These are phyloP conservation scores for Ilex asprella DNA, from an alignment of 257 asterid species.

Conservation along the genomic window DNA sequence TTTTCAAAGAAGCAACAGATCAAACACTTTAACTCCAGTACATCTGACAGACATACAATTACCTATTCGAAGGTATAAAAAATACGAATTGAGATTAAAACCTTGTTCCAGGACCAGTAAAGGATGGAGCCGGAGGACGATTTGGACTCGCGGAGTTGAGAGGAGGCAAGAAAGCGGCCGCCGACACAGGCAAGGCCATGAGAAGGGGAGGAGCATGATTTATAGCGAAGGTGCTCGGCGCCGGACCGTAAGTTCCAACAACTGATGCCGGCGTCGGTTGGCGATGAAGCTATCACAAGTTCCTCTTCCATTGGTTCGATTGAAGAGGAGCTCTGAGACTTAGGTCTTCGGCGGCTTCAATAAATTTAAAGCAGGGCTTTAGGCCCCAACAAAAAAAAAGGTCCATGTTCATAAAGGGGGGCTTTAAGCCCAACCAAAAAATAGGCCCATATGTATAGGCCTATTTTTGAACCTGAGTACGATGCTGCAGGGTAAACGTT, in stretches of 20 bases:
- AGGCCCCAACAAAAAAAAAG: no score
- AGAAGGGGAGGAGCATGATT: conserved; percentile 65
- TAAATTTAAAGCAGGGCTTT: no score
- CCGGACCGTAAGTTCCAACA: conserved; percentile 90
- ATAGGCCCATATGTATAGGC: no score
- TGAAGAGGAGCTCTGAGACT: no score
- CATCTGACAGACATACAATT: not conserved
- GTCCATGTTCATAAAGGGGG: no score
- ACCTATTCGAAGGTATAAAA: no score
- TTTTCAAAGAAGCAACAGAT: conserved; percentile 14
- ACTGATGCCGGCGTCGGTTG: conserved; percentile 77
- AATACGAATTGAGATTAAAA: conserved; percentile 4
- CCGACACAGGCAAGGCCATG: conserved; percentile 67
- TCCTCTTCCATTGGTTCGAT: conserved; percentile 41
- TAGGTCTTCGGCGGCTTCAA: no score
- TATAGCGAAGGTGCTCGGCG: conserved; percentile 56
- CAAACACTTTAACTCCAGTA: conserved; percentile 13
- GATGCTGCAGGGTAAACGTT: no score
- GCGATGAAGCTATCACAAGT: conserved; percentile 74
- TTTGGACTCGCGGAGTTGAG: conserved; percentile 71
- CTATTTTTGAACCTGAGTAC: no score
- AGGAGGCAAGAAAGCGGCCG: conserved; percentile 70
- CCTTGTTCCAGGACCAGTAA: conserved; percentile 94
- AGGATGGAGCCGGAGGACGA: conserved; percentile 58
- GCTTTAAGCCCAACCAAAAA: no score